These are phyloP conservation scores for Phytophthora cryptogea DNA, from an alignment of 352 stramenopile genomes.

Conservation along the genomic window DNA sequence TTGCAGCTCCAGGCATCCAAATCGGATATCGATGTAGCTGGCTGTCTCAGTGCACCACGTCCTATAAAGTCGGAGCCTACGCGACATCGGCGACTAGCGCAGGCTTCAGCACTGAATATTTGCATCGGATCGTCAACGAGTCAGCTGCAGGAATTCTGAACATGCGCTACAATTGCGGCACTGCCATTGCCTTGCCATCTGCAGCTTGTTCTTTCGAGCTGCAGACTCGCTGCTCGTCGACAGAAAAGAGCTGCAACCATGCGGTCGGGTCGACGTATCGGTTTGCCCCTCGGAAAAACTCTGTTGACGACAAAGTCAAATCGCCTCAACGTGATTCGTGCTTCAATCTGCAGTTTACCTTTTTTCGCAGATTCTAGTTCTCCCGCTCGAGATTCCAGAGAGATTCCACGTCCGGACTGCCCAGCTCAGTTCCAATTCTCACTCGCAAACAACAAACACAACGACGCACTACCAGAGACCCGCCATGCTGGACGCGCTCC, in stretches of 20 bases:
- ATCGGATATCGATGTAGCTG: no score
- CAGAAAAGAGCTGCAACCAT: not conserved
- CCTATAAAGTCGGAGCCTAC: no score
- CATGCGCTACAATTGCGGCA: no score
- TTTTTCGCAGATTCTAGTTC: conserved; percentile 31
- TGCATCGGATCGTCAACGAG: no score
- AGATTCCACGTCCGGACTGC: conserved; percentile 6
- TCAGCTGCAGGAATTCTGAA: no score
- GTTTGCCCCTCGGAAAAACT: not conserved
- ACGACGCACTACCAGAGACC: conserved; percentile 8
- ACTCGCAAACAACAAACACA: conserved; percentile 9
- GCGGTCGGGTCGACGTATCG: conserved; percentile 1
- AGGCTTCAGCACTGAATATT: no score
- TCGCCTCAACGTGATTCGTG: not conserved
- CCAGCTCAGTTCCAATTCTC: conserved; percentile 1
- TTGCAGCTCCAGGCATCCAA: no score
- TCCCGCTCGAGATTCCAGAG: conserved; percentile 10
- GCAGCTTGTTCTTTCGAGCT: no score
- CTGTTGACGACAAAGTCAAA: conserved; percentile 2
- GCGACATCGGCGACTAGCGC: no score
- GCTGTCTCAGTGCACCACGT: no score
- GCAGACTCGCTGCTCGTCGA: no score
- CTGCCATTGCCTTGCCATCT: no score
- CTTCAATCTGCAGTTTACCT: conserved; percentile 7
- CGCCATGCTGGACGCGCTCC: conserved; percentile 41